A percentile compares a stretch with the other conserved stretches of the same genome.
Conservation (phyloP, 1,139 yeast genomes). For the Geotrichum aggregatum region DNA sequence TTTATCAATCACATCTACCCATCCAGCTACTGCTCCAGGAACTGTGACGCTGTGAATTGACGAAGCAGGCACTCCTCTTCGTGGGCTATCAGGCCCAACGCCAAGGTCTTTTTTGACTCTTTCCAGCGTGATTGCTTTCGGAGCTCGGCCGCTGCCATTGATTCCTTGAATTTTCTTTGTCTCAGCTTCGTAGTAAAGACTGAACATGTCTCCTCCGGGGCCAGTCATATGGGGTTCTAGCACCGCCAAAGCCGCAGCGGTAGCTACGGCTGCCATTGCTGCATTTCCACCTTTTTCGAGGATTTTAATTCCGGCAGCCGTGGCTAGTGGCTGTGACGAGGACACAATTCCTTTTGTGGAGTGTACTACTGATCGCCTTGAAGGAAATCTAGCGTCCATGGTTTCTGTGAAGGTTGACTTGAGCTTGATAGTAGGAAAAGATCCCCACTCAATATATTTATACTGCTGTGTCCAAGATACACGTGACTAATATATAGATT, state of each 20-base stretch:
- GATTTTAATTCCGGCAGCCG: constrained; percentile 66
- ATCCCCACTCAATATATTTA: too few species aligned
- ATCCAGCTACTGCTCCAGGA: constrained; percentile 76
- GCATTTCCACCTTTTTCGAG: constrained; percentile 74
- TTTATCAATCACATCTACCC: constrained; percentile 61
- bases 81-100: constrained; percentile 32
- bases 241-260: constrained; percentile 68
- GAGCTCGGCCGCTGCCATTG: constrained; percentile 76
- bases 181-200: constrained; percentile 53
- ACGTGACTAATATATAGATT: neutral
- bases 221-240: constrained; percentile 78
- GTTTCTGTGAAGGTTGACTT: neutral
- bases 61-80: constrained; percentile 8
- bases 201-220: constrained; percentile 79
- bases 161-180: constrained; percentile 57
- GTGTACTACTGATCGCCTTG: constrained; percentile 74
- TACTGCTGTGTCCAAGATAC: too few species aligned
- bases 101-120: constrained; percentile 45
- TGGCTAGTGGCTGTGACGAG: constrained; percentile 73
- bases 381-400: constrained; percentile 39
- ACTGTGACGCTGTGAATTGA: constrained; percentile 54
- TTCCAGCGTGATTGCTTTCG: constrained; percentile 50
- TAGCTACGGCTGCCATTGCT: constrained; percentile 73
- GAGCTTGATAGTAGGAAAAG: neutral
- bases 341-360: constrained; percentile 72